Base-by-base conservation (phyloP, 768 basidiomycete genomes). In the Tremella mesenterica region DNA sequence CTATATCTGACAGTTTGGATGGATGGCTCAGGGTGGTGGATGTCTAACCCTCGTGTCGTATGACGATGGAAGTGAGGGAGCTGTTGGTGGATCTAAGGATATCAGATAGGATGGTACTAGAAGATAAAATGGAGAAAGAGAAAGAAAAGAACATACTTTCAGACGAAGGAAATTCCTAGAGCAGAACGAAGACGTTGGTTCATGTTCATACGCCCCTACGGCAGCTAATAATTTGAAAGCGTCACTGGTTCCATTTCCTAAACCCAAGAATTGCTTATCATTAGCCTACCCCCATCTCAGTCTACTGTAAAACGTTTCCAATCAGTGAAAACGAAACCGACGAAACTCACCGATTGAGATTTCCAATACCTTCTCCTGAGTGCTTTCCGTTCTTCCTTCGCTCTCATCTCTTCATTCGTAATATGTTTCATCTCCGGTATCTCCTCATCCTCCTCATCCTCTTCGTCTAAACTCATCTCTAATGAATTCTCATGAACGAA, bases 131-230 rank as follows among this genome's bases (percentile, higher is more conserved):
- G 47, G 16, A 5, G 29, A 48, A 45, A 12, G 36, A 46, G 43
- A 30, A 43, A 12, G 7, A 10, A 23, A 20, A 10, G 16, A 18
- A 57, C 76, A 30, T 64, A 90, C 92, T 79, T 96, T 97, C 0
- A 79, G 79, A 57, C 90, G 78, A 20, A 97, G 85, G 62, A 95
- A 99, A 72, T 97, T 88, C 33, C 86, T 82, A 10, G 75, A 73
- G 71, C 95, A 99, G 72, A 97, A 99, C 20, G 79, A 71, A 52
- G 80, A 79, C 1, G 83, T 82, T 8, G 87, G 85, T 20, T 86
- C 85, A 70, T 85, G 93, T 70, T 95, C 92, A 70, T 90, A 97
- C 2, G 93, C 95, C 0, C 95, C 95, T 16, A 95, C 83, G n/a
- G 93, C 89, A 13, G 92, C 91, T 8, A 99, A 77, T 29, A 85